These are phyloP conservation scores for Quercus lobata DNA, from an alignment of 331 rosid genomes.

Conservation along the genomic window DNA sequence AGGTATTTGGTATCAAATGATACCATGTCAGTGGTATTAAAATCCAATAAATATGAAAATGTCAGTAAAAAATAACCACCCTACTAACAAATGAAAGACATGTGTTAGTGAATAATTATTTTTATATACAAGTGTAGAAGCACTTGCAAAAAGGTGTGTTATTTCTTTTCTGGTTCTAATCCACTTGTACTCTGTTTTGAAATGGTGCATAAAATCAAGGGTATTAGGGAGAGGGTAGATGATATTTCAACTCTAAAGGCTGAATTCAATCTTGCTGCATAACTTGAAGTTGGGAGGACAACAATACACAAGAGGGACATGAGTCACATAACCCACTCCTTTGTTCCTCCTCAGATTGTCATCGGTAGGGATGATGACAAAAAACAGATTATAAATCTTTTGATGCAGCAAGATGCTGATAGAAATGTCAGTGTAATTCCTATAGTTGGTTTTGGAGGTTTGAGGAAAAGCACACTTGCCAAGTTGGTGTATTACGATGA, in stretches of 20 bases:
- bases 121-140: not conserved
- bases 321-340: not conserved
- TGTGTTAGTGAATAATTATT: too few relatives aligned
- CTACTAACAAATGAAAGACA: too few relatives aligned
- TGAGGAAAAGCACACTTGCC: slow-evolving; percentile 25
- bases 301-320: not conserved
- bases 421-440: slow-evolving; percentile 4
- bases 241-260: not conserved
- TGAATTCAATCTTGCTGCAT: not conserved
- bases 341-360: slow-evolving; percentile 2
- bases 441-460: slow-evolving; percentile 25
- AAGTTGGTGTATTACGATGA: slow-evolving; percentile 17
- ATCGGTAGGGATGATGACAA: slow-evolving; percentile 23
- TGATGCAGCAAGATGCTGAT: not conserved
- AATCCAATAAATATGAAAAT: too few relatives aligned
- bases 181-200: too few relatives aligned
- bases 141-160: not conserved
- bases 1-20: too few relatives aligned
- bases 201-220: not conserved
- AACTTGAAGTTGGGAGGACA: not conserved
- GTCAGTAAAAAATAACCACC: too few relatives aligned
- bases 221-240: slow-evolving; percentile 3
- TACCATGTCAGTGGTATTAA: too few relatives aligned
- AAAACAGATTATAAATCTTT: not conserved
- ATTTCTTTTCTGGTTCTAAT: not conserved